A percentile compares a stretch with the other conserved stretches of the same genome.
Evolutionary conservation across 1,284 basidiomycete species (phyloP).

Genomic region (Tremellales sp.): DNA sequence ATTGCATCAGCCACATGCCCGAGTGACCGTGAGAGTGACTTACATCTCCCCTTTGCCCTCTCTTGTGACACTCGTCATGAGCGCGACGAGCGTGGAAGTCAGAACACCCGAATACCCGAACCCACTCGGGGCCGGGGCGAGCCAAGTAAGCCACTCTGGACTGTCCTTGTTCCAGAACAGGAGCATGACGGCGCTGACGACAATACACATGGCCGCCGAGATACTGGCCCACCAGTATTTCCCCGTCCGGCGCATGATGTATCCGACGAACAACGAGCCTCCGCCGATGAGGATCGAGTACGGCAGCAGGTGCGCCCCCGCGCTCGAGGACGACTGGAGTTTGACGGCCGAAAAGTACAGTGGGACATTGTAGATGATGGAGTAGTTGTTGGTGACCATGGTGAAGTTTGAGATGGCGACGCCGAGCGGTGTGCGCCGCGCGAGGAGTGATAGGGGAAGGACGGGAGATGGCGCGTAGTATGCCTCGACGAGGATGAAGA

Average conservation of each 20-base stretch:
- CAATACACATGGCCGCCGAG: slow-evolving; percentile 17
- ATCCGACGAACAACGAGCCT: slow-evolving; percentile 80
- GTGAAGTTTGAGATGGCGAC: slow-evolving; percentile 72
- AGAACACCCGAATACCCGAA: slow-evolving; percentile 39
- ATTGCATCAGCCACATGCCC: background rate
- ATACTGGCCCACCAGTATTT: slow-evolving; percentile 62
- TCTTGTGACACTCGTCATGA: slow-evolving; percentile 36
- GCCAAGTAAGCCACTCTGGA: slow-evolving; percentile 48
- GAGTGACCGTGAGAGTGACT: slow-evolving; percentile 7
- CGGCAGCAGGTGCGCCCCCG: slow-evolving; percentile 81
- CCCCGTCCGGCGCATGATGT: slow-evolving; percentile 78
- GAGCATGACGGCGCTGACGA: slow-evolving; percentile 24
- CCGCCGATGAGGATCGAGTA: slow-evolving; percentile 59
- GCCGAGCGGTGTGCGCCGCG: slow-evolving; percentile 62
- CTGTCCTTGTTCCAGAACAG: slow-evolving; percentile 49
- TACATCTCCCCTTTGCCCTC: slow-evolving; percentile 34
- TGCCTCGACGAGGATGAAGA: slow-evolving; percentile 70
- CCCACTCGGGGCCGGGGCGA: slow-evolving; percentile 30
- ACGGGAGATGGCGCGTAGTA: slow-evolving; percentile 70
- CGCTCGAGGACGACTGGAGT: slow-evolving; percentile 64
- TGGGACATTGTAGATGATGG: slow-evolving; percentile 83
- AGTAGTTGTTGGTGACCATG: slow-evolving; percentile 64
- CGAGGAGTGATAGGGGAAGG: slow-evolving; percentile 72
- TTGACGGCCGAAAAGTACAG: slow-evolving; percentile 85
- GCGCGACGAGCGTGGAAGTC: slow-evolving; percentile 35